A percentile compares a stretch with the other conserved stretches of the same genome.
phyloP scores from a whole-genome alignment of 768 basidiomycete species.

The Arthromyces matolae region DNA sequence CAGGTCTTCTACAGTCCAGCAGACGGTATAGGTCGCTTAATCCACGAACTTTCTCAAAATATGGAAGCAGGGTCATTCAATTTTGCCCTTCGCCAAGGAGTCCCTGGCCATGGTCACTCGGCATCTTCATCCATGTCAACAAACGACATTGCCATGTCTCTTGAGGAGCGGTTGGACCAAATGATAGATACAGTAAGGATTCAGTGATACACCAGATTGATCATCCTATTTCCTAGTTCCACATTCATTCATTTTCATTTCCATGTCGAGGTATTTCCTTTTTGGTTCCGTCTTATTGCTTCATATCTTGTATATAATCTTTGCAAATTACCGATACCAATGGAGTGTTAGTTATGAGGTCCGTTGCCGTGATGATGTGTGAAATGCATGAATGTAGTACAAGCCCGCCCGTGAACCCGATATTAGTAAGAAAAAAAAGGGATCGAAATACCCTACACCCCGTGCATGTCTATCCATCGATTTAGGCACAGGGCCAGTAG shows the following conservation, averaged over 20 bases:
- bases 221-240: slow-evolving; percentile 17
- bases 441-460: slow-evolving; percentile 31
- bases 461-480: slow-evolving; percentile 67
- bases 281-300: slow-evolving; percentile 18
- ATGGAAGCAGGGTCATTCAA: slow-evolving; percentile 85
- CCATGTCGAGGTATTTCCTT: slow-evolving; percentile 14
- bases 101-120: slow-evolving; percentile 51
- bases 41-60: slow-evolving; percentile 77
- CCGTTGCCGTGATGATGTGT: slow-evolving; percentile 15
- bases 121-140: slow-evolving; percentile 63
- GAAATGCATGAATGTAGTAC: slow-evolving; percentile 1
- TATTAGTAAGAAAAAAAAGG: slow-evolving; percentile 3
- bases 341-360: slow-evolving; percentile 21
- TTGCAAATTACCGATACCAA: slow-evolving; percentile 18
- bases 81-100: slow-evolving; percentile 35
- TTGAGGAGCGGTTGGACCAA: slow-evolving; percentile 73
- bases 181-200: slow-evolving; percentile 53
- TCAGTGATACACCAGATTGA: slow-evolving; percentile 19
- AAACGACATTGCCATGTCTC: slow-evolving; percentile 60
- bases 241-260: too few relatives aligned
- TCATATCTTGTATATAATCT: slow-evolving; percentile 23
- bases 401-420: slow-evolving; percentile 11
- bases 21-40: slow-evolving; percentile 77
- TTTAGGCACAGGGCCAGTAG: slow-evolving; percentile 68
- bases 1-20: slow-evolving; percentile 76